A percentile compares a stretch with the other conserved stretches of the same genome.
Evolutionary conservation across 1,284 basidiomycete genomes (phyloP).

Genomic region (Hortiboletus rubellus): DNA sequence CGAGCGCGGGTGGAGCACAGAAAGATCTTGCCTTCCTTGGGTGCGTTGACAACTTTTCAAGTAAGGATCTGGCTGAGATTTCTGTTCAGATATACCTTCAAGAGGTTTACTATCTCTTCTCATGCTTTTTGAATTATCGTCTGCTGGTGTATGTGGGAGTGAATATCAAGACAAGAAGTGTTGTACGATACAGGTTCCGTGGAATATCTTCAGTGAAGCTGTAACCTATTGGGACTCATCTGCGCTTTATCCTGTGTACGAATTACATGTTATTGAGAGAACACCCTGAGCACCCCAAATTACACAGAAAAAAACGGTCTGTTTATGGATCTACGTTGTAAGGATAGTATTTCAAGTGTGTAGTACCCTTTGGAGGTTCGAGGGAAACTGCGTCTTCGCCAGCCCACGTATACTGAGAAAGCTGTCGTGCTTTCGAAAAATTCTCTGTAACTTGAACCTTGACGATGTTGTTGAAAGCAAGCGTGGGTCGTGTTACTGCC

Average conservation of each 20-base stretch:
- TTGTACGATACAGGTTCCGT: neutral
- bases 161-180: neutral
- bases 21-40: constrained; percentile 94
- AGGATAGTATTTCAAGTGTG: too few relatives aligned
- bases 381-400: too few relatives aligned
- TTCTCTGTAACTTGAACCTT: too few relatives aligned
- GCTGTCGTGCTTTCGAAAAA: too few relatives aligned
- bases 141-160: neutral
- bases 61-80: constrained; percentile 7
- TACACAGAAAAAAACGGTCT: too few relatives aligned
- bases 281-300: too few relatives aligned
- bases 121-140: constrained; percentile 33
- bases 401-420: too few relatives aligned
- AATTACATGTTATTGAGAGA: neutral
- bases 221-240: constrained; percentile 3
- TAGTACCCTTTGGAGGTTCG: too few relatives aligned
- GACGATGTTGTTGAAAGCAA: too few relatives aligned
- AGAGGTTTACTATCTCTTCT: constrained; percentile 61
- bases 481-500: too few relatives aligned
- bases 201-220: neutral
- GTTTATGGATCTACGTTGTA: too few relatives aligned
- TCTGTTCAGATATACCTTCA: constrained; percentile 68
- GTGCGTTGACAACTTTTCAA: constrained; percentile 43
- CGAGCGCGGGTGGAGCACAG: constrained; percentile 60
- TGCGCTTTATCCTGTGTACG: constrained; percentile 3